Evolutionary conservation across 176 grass and related monocot species (phyloP).

Genomic region (Triticum aestivum): DNA sequence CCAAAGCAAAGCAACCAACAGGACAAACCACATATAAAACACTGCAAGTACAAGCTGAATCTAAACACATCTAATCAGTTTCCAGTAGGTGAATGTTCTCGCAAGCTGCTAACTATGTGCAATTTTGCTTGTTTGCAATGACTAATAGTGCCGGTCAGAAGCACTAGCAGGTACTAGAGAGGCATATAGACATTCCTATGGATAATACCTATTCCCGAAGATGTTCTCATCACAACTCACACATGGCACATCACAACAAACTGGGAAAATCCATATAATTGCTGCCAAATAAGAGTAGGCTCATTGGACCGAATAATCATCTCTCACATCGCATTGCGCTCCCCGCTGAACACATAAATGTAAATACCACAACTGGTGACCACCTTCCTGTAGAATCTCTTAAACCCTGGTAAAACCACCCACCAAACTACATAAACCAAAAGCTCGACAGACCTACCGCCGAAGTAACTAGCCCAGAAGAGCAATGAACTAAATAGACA

Average conservation of each 20-base stretch:
- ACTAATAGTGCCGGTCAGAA: background rate
- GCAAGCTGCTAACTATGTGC: background rate
- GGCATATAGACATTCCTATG: background rate
- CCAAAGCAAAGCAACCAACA: background rate
- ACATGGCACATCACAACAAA: background rate
- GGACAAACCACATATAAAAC: background rate
- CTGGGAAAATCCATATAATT: background rate
- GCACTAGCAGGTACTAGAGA: background rate
- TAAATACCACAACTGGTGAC: background rate
- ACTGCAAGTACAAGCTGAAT: background rate
- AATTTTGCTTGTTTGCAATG: background rate
- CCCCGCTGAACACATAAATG: background rate
- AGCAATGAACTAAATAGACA: background rate
- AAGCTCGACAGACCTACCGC: background rate
- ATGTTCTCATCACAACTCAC: background rate
- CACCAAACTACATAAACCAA: background rate
- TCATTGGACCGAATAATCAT: background rate
- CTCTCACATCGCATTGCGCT: background rate
- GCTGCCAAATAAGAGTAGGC: background rate
- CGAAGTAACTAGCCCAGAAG: background rate
- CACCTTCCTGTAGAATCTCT: background rate
- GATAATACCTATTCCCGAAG: background rate
- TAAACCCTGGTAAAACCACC: constrained; percentile 19
- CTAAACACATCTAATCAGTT: background rate
- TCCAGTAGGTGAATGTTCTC: background rate